phyloP scores from a whole-genome alignment of 2,329 filamentous ascomycete species.

The Botrytis deweyae region DNA sequence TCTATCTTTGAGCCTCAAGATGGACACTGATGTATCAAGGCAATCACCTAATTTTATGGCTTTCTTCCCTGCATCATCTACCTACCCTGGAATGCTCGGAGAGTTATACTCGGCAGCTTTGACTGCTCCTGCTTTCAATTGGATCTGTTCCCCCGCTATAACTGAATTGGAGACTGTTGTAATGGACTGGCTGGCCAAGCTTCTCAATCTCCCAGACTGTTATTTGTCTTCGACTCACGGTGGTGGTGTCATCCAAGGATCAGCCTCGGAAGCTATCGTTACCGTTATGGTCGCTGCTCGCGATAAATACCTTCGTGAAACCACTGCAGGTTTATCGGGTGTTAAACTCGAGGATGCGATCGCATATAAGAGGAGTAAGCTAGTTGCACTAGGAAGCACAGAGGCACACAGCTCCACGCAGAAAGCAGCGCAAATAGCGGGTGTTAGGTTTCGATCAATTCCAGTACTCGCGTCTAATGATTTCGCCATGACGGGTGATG shows the following conservation, averaged over 20 bases:
- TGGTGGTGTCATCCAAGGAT: slow-evolving; percentile 93
- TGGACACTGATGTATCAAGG: slow-evolving; percentile 43
- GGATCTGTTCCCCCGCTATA: slow-evolving; percentile 88
- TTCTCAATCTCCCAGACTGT: slow-evolving; percentile 69
- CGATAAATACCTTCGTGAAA: slow-evolving; percentile 70
- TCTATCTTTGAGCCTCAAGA: background rate
- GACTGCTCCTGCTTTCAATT: slow-evolving; percentile 91
- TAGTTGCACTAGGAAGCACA: slow-evolving; percentile 79
- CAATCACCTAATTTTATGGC: slow-evolving; percentile 93
- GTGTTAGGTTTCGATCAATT: slow-evolving; percentile 75
- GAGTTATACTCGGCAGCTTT: slow-evolving; percentile 91
- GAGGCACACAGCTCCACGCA: slow-evolving; percentile 81
- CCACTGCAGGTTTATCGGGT: slow-evolving; percentile 50
- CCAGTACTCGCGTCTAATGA: slow-evolving; percentile 60
- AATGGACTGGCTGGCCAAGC: slow-evolving; percentile 84
- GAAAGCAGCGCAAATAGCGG: slow-evolving; percentile 83
- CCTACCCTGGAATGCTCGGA: slow-evolving; percentile 82
- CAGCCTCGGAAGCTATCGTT: slow-evolving; percentile 81
- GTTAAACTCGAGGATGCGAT: slow-evolving; percentile 68
- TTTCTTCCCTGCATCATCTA: slow-evolving; percentile 82
- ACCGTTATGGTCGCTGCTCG: slow-evolving; percentile 85
- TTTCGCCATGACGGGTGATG: slow-evolving; percentile 67
- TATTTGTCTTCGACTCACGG: slow-evolving; percentile 72
- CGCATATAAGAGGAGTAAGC: slow-evolving; percentile 62
- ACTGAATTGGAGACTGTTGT: slow-evolving; percentile 93